These are phyloP conservation scores for Byssochlamys sp. DNA, from an alignment of 2,329 filamentous ascomycete species.

Conservation along the genomic window DNA sequence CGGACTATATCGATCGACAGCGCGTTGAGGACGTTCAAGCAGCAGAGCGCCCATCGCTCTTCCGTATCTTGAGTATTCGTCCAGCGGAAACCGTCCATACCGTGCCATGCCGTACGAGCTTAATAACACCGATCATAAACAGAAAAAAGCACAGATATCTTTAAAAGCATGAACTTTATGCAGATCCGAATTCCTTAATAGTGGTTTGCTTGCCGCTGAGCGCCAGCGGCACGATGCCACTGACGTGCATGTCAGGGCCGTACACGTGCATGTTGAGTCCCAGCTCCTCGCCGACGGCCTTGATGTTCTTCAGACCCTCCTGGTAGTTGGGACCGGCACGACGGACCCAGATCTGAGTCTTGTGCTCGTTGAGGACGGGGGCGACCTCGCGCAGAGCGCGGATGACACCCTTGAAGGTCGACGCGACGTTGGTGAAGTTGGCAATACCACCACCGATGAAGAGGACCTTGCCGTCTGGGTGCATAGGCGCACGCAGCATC, in stretches of 20 bases:
- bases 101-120: neutral
- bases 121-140: neutral
- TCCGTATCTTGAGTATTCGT: neutral
- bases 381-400: slow-evolving; percentile 85
- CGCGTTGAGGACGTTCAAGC: neutral
- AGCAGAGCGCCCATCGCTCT: neutral
- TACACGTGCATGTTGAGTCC: slow-evolving; percentile 90
- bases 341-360: slow-evolving; percentile 93
- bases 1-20: neutral
- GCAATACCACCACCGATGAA: slow-evolving; percentile 99
- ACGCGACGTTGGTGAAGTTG: slow-evolving; percentile 99
- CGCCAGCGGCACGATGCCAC: slow-evolving; percentile 88
- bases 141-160: neutral
- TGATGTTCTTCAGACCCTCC: slow-evolving; percentile 99
- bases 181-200: slow-evolving; percentile 50
- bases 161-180: slow-evolving; percentile 1
- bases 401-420: slow-evolving; percentile 99
- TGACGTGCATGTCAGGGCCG: slow-evolving; percentile 76
- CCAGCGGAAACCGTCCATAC: neutral
- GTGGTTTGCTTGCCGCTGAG: slow-evolving; percentile 55
- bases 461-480: slow-evolving; percentile 88
- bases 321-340: slow-evolving; percentile 95
- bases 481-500: slow-evolving; percentile 81
- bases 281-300: slow-evolving; percentile 86
- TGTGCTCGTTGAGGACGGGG: slow-evolving; percentile 81